Evolutionary conservation across 139 green algal genomes (phyloP).

Genomic region (Pedinophyceae sp.): DNA sequence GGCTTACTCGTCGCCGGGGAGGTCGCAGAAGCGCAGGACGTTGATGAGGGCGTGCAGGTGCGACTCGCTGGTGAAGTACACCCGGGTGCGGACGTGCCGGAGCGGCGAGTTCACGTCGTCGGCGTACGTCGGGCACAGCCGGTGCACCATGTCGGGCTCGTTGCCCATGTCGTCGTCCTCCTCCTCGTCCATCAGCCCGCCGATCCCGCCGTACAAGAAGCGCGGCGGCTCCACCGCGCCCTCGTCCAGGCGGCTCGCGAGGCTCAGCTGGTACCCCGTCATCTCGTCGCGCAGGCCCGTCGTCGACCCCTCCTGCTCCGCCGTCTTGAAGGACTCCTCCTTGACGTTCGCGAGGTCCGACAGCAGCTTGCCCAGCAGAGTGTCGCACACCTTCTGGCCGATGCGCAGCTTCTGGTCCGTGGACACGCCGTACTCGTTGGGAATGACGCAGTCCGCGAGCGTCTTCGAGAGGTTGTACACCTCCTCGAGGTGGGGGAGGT

Average conservation of each 20-base stretch:
- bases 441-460: conserved; percentile 69
- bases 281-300: neutral
- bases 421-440: conserved; percentile 71
- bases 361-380: conserved; percentile 82
- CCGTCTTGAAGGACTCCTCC: conserved; percentile 46
- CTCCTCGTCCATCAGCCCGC: neutral
- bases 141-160: conserved; percentile 29
- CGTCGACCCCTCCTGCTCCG: conserved; percentile 11
- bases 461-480: conserved; percentile 40
- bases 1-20: neutral
- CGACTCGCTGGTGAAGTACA: conserved; percentile 95
- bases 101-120: conserved; percentile 82
- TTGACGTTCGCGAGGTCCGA: conserved; percentile 74
- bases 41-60: conserved; percentile 94
- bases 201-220: neutral
- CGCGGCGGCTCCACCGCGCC: neutral
- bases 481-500: conserved; percentile 34
- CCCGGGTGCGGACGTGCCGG: conserved; percentile 88
- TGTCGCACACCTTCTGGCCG: conserved; percentile 41
- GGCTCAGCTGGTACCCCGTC: neutral
- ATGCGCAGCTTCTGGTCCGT: conserved; percentile 53
- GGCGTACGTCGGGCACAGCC: conserved; percentile 73
- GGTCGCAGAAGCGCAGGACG: conserved; percentile 52
- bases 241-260: neutral
- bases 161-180: conserved; percentile 1